These are phyloP conservation scores for Atalantia buxifolia DNA, from an alignment of 345 rosid species.

Conservation along the genomic window DNA sequence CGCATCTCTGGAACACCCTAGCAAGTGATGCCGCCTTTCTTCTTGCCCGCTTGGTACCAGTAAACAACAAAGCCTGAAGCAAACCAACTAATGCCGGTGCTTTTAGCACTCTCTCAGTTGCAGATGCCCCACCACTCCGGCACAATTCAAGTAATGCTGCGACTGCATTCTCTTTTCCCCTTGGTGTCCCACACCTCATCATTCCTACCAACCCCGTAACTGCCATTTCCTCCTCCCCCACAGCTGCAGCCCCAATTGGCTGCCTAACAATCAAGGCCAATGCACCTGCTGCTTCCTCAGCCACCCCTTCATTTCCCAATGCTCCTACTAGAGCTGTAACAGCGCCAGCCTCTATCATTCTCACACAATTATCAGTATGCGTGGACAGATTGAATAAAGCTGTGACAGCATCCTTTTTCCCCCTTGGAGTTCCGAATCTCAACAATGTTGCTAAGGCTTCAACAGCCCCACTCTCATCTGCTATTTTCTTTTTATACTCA, in stretches of 20 bases:
- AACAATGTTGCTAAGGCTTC: slow-evolving; percentile 73
- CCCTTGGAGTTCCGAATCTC: slow-evolving; percentile 70
- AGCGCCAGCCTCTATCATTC: slow-evolving; percentile 82
- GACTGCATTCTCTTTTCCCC: slow-evolving; percentile 94
- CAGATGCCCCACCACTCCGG: slow-evolving; percentile 69
- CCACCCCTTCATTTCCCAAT: slow-evolving; percentile 66
- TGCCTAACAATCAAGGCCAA: slow-evolving; percentile 83
- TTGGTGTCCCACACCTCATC: slow-evolving; percentile 90
- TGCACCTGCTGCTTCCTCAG: slow-evolving; percentile 92
- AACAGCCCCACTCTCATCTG: slow-evolving; percentile 57
- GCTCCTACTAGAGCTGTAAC: slow-evolving; percentile 71
- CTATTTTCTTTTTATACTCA: slow-evolving; percentile 86
- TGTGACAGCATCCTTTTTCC: slow-evolving; percentile 94
- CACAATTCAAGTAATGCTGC: slow-evolving; percentile 93
- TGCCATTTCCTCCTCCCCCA: slow-evolving; percentile 71
- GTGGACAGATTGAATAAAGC: slow-evolving; percentile 87
- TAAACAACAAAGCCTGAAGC: slow-evolving; percentile 74
- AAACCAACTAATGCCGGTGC: slow-evolving; percentile 80
- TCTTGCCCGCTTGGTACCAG: slow-evolving; percentile 91
- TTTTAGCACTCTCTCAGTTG: slow-evolving; percentile 64
- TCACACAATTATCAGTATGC: slow-evolving; percentile 68
- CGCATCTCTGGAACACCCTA: slow-evolving; percentile 79
- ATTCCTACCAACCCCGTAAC: slow-evolving; percentile 63
- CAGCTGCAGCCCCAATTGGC: slow-evolving; percentile 69
- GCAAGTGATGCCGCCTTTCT: slow-evolving; percentile 95